These are phyloP conservation scores for Nicotiana paniculata DNA, from an alignment of 257 asterid genomes.

Conservation along the genomic window DNA sequence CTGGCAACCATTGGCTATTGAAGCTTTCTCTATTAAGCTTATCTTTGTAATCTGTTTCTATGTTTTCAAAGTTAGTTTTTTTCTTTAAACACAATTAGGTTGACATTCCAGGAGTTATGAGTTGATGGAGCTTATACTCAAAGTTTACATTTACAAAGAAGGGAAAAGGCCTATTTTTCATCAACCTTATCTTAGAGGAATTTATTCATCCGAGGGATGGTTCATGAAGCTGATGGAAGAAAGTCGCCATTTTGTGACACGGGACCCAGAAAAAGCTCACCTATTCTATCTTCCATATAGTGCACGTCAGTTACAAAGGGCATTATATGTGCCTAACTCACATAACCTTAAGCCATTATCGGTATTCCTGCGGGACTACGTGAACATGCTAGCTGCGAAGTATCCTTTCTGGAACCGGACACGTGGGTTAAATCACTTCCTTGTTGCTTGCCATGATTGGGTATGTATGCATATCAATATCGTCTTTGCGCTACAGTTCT, in stretches of 20 bases:
- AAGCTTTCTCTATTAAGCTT: not conserved
- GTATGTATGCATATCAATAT: slow-evolving; percentile 29
- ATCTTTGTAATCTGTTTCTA: not conserved
- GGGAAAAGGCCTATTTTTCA: slow-evolving; percentile 76
- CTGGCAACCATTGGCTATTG: not conserved
- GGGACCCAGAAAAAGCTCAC: slow-evolving; percentile 77
- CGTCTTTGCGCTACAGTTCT: not conserved
- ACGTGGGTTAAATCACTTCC: slow-evolving; percentile 79
- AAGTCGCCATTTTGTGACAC: slow-evolving; percentile 49
- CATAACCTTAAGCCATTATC: slow-evolving; percentile 66
- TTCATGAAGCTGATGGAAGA: slow-evolving; percentile 74
- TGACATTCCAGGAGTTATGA: slow-evolving; percentile 69
- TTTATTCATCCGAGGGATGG: slow-evolving; percentile 91
- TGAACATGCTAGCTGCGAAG: slow-evolving; percentile 63
- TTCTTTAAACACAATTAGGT: slow-evolving; percentile 1
- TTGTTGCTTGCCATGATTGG: slow-evolving; percentile 99
- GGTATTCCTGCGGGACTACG: slow-evolving; percentile 53
- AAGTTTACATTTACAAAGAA: slow-evolving; percentile 66
- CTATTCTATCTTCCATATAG: slow-evolving; percentile 87
- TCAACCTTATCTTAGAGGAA: slow-evolving; percentile 57
- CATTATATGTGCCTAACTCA: slow-evolving; percentile 62
- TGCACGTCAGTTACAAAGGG: slow-evolving; percentile 60
- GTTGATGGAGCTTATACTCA: slow-evolving; percentile 80
- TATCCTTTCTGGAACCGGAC: slow-evolving; percentile 91
- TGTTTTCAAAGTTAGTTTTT: not conserved